Conservation (phyloP, 805 yeast species). For the Wickerhamomyces sydowiorum region DNA sequence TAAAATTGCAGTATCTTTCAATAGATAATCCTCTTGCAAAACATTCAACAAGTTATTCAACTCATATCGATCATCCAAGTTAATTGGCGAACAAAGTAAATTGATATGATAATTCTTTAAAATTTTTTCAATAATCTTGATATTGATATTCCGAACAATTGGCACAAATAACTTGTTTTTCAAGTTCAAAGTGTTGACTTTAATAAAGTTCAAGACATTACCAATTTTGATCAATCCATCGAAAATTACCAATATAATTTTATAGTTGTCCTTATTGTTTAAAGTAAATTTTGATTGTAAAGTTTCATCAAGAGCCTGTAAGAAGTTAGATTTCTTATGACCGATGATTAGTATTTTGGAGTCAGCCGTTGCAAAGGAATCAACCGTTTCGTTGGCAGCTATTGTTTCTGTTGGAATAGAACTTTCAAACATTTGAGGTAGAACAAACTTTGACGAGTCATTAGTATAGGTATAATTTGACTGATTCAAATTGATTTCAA, state of each 20-base stretch:
- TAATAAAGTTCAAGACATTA: constrained; percentile 21
- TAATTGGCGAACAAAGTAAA: constrained; percentile 21
- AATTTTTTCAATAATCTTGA: constrained; percentile 13
- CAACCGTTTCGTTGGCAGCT: background rate
- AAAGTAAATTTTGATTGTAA: constrained; percentile 16
- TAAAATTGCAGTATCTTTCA: constrained; percentile 4
- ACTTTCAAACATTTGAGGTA: constrained; percentile 11
- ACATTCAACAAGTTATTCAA: constrained; percentile 15
- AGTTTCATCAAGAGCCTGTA: constrained; percentile 9
- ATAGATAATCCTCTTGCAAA: constrained; percentile 13
- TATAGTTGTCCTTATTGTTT: constrained; percentile 10
- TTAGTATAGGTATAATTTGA: background rate
- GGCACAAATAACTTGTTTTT: constrained; percentile 18
- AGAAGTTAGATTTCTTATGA: constrained; percentile 15
- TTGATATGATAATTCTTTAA: constrained; percentile 12
- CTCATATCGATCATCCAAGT: constrained; percentile 13
- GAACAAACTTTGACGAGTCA: constrained; percentile 8
- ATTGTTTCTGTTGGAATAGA: background rate
- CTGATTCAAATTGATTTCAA: constrained; percentile 16
- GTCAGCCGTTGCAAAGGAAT: background rate
- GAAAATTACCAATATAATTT: constrained; percentile 18
- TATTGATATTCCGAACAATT: constrained; percentile 18
- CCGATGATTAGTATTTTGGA: constrained; percentile 22
- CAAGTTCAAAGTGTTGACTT: constrained; percentile 4
- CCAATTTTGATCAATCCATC: constrained; percentile 25